These are phyloP conservation scores for Podospora australis DNA, from an alignment of 495 filamentous ascomycete genomes.

Conservation along the genomic window DNA sequence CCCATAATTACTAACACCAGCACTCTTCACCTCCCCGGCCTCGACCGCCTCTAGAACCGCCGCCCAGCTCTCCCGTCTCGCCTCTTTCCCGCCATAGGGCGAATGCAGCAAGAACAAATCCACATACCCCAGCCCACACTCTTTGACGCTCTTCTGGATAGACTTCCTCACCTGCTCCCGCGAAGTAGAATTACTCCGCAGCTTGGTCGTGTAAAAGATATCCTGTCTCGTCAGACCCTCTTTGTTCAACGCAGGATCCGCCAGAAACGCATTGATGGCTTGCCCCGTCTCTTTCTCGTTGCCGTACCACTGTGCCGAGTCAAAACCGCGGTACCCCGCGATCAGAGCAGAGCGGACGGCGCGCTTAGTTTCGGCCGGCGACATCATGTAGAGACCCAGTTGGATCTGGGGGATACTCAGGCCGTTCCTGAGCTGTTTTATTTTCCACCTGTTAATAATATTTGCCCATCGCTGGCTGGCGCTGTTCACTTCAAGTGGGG, in stretches of 20 bases:
- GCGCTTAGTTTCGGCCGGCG: constrained; percentile 39
- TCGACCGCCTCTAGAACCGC: constrained; percentile 60
- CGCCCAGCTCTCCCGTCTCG: constrained; percentile 55
- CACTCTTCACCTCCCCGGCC: constrained; percentile 52
- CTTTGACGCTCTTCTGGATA: constrained; percentile 49
- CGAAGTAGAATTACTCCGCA: constrained; percentile 46
- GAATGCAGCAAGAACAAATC: constrained; percentile 66
- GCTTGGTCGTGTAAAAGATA: constrained; percentile 64
- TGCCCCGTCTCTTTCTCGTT: constrained; percentile 56
- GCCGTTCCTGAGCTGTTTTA: constrained; percentile 55
- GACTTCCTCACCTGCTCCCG: constrained; percentile 52
- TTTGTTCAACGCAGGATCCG: constrained; percentile 29
- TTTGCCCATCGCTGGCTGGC: no score
- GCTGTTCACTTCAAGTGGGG: background rate
- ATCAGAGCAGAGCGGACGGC: constrained; percentile 47
- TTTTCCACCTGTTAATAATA: no score
- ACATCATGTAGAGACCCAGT: constrained; percentile 59
- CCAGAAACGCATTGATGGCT: constrained; percentile 48
- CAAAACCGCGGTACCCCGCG: constrained; percentile 43
- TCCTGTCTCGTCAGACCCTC: constrained; percentile 47
- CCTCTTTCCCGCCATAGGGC: constrained; percentile 56
- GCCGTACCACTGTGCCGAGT: constrained; percentile 58
- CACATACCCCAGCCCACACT: constrained; percentile 56
- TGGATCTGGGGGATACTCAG: constrained; percentile 57
- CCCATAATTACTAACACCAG: constrained; percentile 64